A percentile compares a stretch with the other conserved stretches of the same genome.
Conservation (phyloP, 176 grass and related monocot species). For the Paspalum notatum region DNA sequence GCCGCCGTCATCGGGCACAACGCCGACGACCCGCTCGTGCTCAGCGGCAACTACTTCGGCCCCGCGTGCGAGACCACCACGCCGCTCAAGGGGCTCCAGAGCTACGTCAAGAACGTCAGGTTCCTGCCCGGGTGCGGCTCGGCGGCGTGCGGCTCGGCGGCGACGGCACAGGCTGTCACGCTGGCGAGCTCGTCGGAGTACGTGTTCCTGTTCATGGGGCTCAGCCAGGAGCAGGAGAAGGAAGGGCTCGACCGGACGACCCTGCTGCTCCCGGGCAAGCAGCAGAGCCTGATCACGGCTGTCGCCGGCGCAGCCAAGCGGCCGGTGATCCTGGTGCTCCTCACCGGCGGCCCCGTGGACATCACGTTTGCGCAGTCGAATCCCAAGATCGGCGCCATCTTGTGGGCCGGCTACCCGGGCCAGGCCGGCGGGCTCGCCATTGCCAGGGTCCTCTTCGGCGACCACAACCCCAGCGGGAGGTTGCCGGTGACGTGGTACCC, state of each 20-base stretch:
- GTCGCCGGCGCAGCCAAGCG: constrained; percentile 55
- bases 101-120: constrained; percentile 15
- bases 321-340: constrained; percentile 71
- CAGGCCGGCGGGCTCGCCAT: constrained; percentile 71
- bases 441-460: constrained; percentile 69
- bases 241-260: constrained; percentile 67
- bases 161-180: constrained; percentile 20
- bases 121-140: constrained; percentile 60
- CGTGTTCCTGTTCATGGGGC: constrained; percentile 68
- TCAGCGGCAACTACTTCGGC: constrained; percentile 76
- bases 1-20: constrained; percentile 68
- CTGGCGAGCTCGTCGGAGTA: constrained; percentile 48
- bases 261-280: constrained; percentile 67
- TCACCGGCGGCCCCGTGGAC: constrained; percentile 79
- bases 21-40: constrained; percentile 37
- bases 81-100: constrained; percentile 45
- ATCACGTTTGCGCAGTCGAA: constrained; percentile 61
- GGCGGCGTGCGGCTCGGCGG: constrained; percentile 26
- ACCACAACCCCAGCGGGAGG: constrained; percentile 72
- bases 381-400: constrained; percentile 59
- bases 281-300: constrained; percentile 62
- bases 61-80: constrained; percentile 53
- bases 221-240: constrained; percentile 63
- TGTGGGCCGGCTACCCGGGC: constrained; percentile 86
- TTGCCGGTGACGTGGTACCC: constrained; percentile 89